Evolutionary conservation across 805 yeast genomes (phyloP).

Genomic region (Vanderwaltozyma tropicalis): DNA sequence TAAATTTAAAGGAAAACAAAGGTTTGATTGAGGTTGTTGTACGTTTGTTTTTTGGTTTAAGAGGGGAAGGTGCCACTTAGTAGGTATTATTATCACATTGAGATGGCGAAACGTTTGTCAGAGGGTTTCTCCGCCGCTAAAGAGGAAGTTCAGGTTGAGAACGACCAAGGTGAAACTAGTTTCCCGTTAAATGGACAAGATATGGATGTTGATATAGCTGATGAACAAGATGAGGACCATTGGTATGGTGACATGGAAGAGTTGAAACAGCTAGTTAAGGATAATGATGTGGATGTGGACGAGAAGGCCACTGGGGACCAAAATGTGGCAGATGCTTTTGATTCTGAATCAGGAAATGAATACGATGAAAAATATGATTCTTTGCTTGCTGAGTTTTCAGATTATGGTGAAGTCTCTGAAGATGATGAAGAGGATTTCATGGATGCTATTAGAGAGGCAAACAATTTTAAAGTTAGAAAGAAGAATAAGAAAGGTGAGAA

Average conservation of each 20-base stretch:
- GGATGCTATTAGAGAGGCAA: slow-evolving; percentile 59
- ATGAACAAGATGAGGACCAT: slow-evolving; percentile 25
- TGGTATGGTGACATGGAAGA: slow-evolving; percentile 29
- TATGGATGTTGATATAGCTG: no score
- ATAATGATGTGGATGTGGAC: slow-evolving; percentile 4
- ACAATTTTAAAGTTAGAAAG: slow-evolving; percentile 44
- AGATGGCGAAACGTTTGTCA: no score
- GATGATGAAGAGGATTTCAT: slow-evolving; percentile 38
- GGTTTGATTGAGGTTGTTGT: no score
- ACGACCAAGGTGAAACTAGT: no score
- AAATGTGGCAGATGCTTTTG: neutral
- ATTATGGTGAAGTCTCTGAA: slow-evolving; percentile 30
- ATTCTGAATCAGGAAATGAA: neutral
- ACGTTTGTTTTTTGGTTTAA: no score
- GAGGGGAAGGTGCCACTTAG: no score
- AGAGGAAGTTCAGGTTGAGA: no score
- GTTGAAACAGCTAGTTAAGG: slow-evolving; percentile 13
- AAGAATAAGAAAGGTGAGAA: slow-evolving; percentile 27
- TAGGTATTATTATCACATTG: no score
- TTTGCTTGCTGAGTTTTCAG: slow-evolving; percentile 29
- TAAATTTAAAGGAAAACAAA: no score
- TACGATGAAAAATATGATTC: slow-evolving; percentile 6
- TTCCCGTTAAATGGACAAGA: no score
- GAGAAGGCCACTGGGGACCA: neutral
- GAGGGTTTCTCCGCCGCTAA: no score